These are phyloP conservation scores for Heliamphora pulchella DNA, from an alignment of 179 eudicot species.

Conservation along the genomic window DNA sequence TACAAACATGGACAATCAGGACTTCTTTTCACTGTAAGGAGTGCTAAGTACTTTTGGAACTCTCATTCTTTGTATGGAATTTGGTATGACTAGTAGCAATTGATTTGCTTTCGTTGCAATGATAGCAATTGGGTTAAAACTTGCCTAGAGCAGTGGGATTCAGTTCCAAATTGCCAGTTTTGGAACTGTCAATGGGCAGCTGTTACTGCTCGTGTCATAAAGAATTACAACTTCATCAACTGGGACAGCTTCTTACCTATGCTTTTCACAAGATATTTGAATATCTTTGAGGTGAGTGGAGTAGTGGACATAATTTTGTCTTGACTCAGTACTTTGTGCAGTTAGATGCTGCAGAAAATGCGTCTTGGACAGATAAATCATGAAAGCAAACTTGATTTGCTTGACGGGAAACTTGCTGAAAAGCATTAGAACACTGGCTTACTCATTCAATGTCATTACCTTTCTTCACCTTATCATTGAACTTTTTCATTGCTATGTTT, in stretches of 20 bases:
- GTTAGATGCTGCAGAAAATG: slow-evolving; percentile 7
- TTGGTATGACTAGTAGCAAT: slow-evolving; percentile 8
- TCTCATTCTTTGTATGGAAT: slow-evolving; percentile 9
- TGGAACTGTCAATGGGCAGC: slow-evolving; percentile 99
- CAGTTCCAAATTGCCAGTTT: slow-evolving; percentile 84
- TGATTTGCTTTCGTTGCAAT: slow-evolving; percentile 20
- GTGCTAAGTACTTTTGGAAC: neutral
- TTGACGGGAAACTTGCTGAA: neutral
- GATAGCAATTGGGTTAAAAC: slow-evolving; percentile 61
- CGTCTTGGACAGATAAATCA: neutral
- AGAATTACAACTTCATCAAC: slow-evolving; percentile 50
- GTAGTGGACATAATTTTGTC: neutral
- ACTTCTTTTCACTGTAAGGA: slow-evolving; percentile 72
- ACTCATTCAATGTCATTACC: neutral
- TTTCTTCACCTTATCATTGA: neutral
- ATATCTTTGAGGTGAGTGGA: slow-evolving; percentile 86
- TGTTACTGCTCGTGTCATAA: slow-evolving; percentile 85
- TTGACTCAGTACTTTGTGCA: neutral
- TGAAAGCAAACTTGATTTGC: neutral
- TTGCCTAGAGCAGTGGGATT: slow-evolving; percentile 63
- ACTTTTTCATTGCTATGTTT: neutral
- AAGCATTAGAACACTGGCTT: neutral
- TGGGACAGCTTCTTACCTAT: slow-evolving; percentile 76
- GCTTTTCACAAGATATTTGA: slow-evolving; percentile 71
- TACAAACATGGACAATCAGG: slow-evolving; percentile 70